Percentiles rank a stretch among this genome's conserved stretches.
Conservation (phyloP, 1,284 basidiomycete genomes). For the Erythrobasidium hasegawianum region DNA sequence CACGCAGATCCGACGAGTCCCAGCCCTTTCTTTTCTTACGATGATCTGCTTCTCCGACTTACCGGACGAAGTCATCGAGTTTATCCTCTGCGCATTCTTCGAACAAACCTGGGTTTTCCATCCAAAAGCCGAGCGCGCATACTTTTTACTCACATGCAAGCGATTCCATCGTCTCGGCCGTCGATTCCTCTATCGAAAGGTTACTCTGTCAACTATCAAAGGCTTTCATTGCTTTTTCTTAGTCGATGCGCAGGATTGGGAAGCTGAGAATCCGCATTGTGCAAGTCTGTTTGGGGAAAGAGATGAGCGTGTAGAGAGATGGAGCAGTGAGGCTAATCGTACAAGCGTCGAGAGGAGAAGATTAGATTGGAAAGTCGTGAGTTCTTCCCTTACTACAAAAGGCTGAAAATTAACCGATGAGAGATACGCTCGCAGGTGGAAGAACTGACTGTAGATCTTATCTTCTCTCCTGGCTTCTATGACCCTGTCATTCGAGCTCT, state of each 20-base stretch:
- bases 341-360: neutral
- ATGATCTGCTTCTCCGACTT: neutral
- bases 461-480: slow-evolving; percentile 2
- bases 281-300: neutral
- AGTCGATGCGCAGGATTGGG: neutral
- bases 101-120: neutral
- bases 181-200: slow-evolving; percentile 14
- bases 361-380: too few relatives aligned
- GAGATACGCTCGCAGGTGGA: neutral
- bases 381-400: too few relatives aligned
- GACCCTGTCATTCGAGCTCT: slow-evolving; percentile 4
- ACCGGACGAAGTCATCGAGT: slow-evolving; percentile 16
- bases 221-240: slow-evolving; percentile 21
- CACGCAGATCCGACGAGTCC: neutral
- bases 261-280: neutral
- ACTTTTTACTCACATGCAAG: neutral
- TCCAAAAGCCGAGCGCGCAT: neutral
- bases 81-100: neutral
- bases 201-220: slow-evolving; percentile 5
- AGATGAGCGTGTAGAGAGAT: neutral
- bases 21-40: neutral
- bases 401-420: too few relatives aligned
- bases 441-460: slow-evolving; percentile 19
- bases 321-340: neutral
- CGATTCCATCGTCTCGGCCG: slow-evolving; percentile 10